These are phyloP conservation scores for Scheffersomyces titani DNA, from an alignment of 1,139 yeast species.

Conservation along the genomic window DNA sequence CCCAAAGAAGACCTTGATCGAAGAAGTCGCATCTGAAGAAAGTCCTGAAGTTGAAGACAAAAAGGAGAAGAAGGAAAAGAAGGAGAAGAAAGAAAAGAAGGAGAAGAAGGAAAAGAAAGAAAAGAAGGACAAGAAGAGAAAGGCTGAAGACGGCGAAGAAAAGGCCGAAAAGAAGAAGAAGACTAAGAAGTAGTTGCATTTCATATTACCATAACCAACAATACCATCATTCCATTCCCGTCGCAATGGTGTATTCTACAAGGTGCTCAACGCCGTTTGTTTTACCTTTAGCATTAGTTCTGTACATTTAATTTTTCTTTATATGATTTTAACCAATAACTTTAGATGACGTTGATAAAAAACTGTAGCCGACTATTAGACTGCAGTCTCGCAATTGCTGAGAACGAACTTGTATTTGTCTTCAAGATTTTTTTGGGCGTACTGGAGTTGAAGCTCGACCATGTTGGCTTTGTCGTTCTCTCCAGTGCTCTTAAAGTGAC, in stretches of 20 bases:
- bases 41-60: slow-evolving; percentile 33
- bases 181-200: slow-evolving; percentile 20
- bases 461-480: slow-evolving; percentile 24
- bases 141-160: slow-evolving; percentile 61
- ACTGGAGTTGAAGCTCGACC: slow-evolving; percentile 24
- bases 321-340: neutral
- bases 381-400: neutral
- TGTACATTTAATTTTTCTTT: neutral
- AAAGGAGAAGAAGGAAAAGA: slow-evolving; percentile 57
- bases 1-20: slow-evolving; percentile 50
- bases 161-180: slow-evolving; percentile 47
- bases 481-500: slow-evolving; percentile 18
- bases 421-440: slow-evolving; percentile 13
- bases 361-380: neutral
- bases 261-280: neutral
- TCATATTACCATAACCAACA: neutral
- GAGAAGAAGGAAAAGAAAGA: slow-evolving; percentile 52
- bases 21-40: slow-evolving; percentile 38
- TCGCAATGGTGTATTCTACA: neutral
- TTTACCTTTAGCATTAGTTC: neutral
- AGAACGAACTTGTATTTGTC: slow-evolving; percentile 17
- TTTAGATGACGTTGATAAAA: neutral
- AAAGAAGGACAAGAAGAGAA: slow-evolving; percentile 50
- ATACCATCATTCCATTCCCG: neutral
- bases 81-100: slow-evolving; percentile 67